These are phyloP conservation scores for Ocimum tenuiflorum DNA, from an alignment of 257 asterid species.

Conservation along the genomic window DNA sequence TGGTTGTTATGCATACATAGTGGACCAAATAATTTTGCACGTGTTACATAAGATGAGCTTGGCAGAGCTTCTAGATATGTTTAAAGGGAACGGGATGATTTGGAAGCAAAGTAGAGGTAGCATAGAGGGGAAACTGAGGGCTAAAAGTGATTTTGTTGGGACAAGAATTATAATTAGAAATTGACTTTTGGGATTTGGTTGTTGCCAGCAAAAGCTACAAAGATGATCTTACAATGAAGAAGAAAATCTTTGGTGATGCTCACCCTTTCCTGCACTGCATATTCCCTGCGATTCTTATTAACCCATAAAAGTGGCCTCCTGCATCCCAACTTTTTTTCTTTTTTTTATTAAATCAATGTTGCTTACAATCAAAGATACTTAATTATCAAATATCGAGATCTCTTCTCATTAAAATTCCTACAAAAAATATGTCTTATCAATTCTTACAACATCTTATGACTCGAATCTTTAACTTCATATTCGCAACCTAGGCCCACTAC, in stretches of 20 bases:
- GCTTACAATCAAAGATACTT: too few species aligned
- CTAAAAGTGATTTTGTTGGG: background rate
- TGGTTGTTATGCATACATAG: too few species aligned
- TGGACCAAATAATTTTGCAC: too few species aligned
- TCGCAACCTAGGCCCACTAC: slow-evolving; percentile 9
- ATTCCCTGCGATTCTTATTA: background rate
- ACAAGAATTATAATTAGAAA: slow-evolving; percentile 26
- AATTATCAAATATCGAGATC: too few species aligned
- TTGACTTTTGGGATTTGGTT: slow-evolving; percentile 33
- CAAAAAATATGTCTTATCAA: slow-evolving; percentile 1
- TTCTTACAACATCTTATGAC: background rate
- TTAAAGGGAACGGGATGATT: background rate
- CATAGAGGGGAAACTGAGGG: too few species aligned
- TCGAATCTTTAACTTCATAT: background rate
- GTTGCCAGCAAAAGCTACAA: slow-evolving; percentile 30
- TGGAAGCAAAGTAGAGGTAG: too few species aligned
- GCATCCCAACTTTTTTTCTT: too few species aligned
- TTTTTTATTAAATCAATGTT: slow-evolving; percentile 12
- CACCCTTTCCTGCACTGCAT: slow-evolving; percentile 11
- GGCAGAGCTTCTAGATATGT: background rate
- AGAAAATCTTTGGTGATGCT: slow-evolving; percentile 28
- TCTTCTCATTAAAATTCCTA: background rate
- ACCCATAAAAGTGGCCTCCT: background rate
- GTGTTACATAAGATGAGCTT: too few species aligned
- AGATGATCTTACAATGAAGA: slow-evolving; percentile 30